Evolutionary conservation across 2,329 filamentous ascomycete species (phyloP).

Genomic region (Zasmidium cellare): DNA sequence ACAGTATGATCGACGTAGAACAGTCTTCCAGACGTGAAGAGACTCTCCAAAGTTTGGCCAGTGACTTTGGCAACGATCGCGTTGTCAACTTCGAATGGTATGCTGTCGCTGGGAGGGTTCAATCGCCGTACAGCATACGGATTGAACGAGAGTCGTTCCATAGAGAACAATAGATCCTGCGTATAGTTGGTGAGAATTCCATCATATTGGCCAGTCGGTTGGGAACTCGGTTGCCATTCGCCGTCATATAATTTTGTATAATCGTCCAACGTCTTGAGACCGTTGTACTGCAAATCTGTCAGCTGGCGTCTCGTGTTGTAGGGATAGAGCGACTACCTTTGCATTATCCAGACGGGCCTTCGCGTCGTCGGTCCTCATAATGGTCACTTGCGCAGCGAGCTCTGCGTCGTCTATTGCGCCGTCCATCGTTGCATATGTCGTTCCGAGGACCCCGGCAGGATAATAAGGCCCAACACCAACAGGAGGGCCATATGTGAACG

Average conservation of each 20-base stretch:
- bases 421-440: background rate
- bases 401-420: background rate
- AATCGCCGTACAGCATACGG: conserved; percentile 43
- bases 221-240: conserved; percentile 39
- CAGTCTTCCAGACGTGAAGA: conserved; percentile 41
- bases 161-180: conserved; percentile 49
- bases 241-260: conserved; percentile 45
- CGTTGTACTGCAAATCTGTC: conserved; percentile 16
- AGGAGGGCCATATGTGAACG: background rate
- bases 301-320: background rate
- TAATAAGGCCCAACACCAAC: background rate
- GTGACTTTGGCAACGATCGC: conserved; percentile 33
- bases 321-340: background rate
- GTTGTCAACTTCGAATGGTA: conserved; percentile 43
- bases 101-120: conserved; percentile 26
- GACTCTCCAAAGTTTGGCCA: conserved; percentile 32
- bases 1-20: conserved; percentile 45
- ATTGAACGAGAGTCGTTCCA: conserved; percentile 48
- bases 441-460: background rate
- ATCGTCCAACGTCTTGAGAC: conserved; percentile 32
- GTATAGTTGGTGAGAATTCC: conserved; percentile 49
- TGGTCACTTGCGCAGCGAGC: background rate
- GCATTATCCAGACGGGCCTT: background rate
- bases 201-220: conserved; percentile 38
- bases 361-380: background rate